Percentiles rank a stretch among this genome's conserved stretches.
Conservation (phyloP, 495 filamentous ascomycete genomes). For the Bathelium albidoporum region DNA sequence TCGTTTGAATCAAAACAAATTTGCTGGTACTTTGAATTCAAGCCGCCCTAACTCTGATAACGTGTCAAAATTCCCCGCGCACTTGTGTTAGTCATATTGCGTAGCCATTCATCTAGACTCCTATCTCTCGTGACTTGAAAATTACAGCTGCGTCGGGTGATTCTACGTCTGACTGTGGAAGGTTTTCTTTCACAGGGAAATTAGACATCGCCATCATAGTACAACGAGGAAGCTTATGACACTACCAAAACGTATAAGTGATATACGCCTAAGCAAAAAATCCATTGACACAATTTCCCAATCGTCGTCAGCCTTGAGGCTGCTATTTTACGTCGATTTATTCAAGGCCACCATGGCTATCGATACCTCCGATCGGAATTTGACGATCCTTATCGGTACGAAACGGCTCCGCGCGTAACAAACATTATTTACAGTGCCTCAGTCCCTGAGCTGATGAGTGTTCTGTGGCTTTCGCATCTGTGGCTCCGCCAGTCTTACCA, state of each 20-base stretch:
- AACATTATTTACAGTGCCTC: neutral
- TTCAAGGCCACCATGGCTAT: neutral
- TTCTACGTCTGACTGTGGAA: neutral
- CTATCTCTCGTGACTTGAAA: neutral
- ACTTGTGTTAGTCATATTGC: neutral
- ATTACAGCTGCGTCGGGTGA: neutral
- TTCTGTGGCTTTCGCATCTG: constrained; percentile 1
- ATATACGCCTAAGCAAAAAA: neutral
- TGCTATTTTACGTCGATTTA: constrained; percentile 1
- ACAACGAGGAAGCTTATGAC: neutral
- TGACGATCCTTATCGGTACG: constrained; percentile 1
- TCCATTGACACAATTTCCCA: neutral
- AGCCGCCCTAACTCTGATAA: neutral
- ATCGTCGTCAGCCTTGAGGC: neutral
- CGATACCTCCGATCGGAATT: neutral
- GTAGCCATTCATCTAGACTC: neutral
- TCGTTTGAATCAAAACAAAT: too few relatives aligned
- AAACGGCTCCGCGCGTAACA: neutral
- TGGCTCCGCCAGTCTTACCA: neutral
- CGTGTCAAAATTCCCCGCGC: neutral
- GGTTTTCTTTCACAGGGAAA: neutral
- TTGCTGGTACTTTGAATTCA: neutral
- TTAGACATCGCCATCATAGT: neutral
- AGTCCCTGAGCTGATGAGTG: neutral
- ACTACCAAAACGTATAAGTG: neutral